phyloP scores from a whole-genome alignment of 192 early-diverging fungal genomes.

The Entomortierella lignicola region DNA sequence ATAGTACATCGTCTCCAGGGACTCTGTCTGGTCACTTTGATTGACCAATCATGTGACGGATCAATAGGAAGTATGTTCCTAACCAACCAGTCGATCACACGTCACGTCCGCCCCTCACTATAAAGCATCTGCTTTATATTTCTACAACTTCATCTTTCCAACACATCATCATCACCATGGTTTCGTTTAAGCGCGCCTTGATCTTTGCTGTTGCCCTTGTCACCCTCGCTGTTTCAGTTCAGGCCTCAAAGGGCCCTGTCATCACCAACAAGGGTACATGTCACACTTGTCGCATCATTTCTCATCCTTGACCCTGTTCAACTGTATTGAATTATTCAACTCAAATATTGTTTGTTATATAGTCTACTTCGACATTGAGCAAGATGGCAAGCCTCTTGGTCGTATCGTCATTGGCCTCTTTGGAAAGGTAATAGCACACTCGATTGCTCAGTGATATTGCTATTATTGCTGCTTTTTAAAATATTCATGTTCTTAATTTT shows the following conservation, averaged over 20 bases:
- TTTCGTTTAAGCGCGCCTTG: conserved; percentile 45
- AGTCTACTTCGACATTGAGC: conserved; percentile 92
- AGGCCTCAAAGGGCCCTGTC: conserved; percentile 70
- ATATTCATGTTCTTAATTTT: too few species aligned
- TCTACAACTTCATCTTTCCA: conserved; percentile 17
- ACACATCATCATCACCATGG: conserved; percentile 25
- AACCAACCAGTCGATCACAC: too few species aligned
- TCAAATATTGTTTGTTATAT: neutral
- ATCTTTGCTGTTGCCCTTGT: conserved; percentile 25
- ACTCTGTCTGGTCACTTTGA: too few species aligned
- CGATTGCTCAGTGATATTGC: neutral
- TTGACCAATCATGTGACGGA: too few species aligned
- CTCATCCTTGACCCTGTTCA: neutral
- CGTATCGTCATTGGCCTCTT: conserved; percentile 80
- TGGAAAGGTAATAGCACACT: conserved; percentile 62
- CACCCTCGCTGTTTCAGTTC: conserved; percentile 24
- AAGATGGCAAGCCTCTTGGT: conserved; percentile 78
- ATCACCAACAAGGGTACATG: conserved; percentile 73
- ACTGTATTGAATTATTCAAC: too few species aligned
- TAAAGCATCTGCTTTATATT: too few species aligned
- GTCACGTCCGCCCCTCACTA: too few species aligned
- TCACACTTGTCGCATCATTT: neutral
- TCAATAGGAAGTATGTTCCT: too few species aligned
- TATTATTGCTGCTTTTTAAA: too few species aligned
- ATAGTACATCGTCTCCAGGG: too few species aligned